A percentile compares a stretch with the other conserved stretches of the same genome.
phyloP scores from a whole-genome alignment of 1,139 yeast species.

The Pneumocystis sp. region DNA sequence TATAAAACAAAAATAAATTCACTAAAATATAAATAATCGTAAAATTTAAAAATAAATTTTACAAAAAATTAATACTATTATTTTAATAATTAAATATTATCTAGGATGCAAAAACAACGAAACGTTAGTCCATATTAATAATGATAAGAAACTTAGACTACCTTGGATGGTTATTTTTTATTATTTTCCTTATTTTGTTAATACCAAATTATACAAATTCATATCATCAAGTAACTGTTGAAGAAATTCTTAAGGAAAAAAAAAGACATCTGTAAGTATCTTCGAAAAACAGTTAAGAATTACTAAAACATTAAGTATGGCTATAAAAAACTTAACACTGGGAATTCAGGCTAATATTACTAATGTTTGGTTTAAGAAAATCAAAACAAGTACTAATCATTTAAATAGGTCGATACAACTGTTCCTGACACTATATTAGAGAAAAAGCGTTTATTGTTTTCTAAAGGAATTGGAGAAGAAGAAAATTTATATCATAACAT shows the following conservation, averaged over 20 bases:
- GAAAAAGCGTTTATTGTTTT: not conserved
- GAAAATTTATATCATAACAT: not conserved
- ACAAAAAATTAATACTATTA: not conserved
- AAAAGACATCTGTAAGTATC: not conserved
- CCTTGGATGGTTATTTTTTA: not conserved
- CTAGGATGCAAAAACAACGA: not conserved
- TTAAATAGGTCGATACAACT: not conserved
- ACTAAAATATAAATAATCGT: not conserved
- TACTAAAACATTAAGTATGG: not conserved
- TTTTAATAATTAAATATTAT: not conserved
- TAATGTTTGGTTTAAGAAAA: not conserved
- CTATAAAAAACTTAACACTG: not conserved
- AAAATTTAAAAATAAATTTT: not conserved
- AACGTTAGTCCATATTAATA: not conserved
- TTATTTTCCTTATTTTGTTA: not conserved
- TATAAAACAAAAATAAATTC: not conserved
- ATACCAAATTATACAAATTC: not conserved
- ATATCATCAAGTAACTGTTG: not conserved
- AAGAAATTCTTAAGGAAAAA: not conserved
- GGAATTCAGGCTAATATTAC: not conserved
- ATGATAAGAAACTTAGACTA: not conserved
- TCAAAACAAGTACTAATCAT: not conserved
- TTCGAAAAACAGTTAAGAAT: not conserved
- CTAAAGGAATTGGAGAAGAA: not conserved
- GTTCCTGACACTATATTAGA: not conserved